Evolutionary conservation across 2,329 filamentous ascomycete species (phyloP), one percentile per base, ranked within the genome.

Genomic region (Aspergillus luchuensis): DNA sequence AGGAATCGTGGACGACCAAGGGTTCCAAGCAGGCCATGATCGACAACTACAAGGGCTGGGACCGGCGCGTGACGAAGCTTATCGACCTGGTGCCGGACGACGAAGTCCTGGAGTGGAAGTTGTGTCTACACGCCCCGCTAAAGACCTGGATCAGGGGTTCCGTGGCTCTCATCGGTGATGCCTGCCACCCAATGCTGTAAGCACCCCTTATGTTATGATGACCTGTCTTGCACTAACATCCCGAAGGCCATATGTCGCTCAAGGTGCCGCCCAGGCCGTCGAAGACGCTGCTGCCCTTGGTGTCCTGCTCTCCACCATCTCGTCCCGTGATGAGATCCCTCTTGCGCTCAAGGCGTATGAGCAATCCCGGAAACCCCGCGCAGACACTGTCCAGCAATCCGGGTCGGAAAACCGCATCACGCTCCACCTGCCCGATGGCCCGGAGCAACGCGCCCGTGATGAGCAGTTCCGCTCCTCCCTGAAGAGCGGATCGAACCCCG

Each of bases 1-100:
- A 80, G 8, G 84, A 86, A 39, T 87, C 84, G 0, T 89, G 88
- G 80, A 89, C 86, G 0, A 89, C 85, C 7, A 82, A 80, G 63
- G 87, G 85, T 10, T 84, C 82, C 63, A 89, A 89, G 76, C 69
- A 78, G 28, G 81, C 76, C 50, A 88, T 89, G 86, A 71, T 88
- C 23, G 75, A 82, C n/a, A 83, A 87, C 30, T 89, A 85, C 69
- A 72, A 70, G 5, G 85, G 86, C 70, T 89, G 88, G 74, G 87
- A 86, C 68, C 84, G 82, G 1, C 78, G 82, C 10, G 80, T 89
- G 11, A 81, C 80, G 58, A 81, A 84, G 65, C 83, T 89, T 79
- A 78, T 89, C 55, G 78, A 83, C 66, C 76, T 87, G 47, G 85
- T 88, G 1, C 82, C 84, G 3, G 86, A 88, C 63, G 84, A 63